These are phyloP conservation scores for Porcisia hertigi DNA, from an alignment of 208 protist species.

Conservation along the genomic window DNA sequence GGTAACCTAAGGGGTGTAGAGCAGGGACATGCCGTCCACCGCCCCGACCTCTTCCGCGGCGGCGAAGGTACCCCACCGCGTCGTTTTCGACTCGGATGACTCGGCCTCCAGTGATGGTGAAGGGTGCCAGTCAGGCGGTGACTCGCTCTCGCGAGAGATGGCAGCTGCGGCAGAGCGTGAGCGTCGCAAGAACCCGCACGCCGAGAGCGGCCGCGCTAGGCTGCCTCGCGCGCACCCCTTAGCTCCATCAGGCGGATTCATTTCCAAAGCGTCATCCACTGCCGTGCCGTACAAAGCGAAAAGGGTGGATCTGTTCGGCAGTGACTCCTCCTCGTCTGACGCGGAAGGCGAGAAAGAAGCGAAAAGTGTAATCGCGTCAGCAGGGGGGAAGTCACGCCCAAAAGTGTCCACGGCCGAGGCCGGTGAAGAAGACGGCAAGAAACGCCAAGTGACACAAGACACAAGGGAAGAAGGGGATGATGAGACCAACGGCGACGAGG, in stretches of 20 bases:
- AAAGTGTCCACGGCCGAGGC: not conserved
- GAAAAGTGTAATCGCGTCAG: not conserved
- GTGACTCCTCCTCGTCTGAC: conserved; percentile 24
- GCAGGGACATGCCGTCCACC: not conserved
- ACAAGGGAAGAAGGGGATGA: conserved; percentile 13
- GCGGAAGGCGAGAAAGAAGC: conserved; percentile 6
- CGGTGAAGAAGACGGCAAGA: not conserved
- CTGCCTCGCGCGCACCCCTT: conserved; percentile 31
- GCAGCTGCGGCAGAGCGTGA: conserved; percentile 46
- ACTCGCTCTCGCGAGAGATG: conserved; percentile 51
- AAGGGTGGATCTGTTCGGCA: conserved; percentile 39
- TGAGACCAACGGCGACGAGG: conserved; percentile 10
- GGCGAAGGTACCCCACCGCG: conserved; percentile 10
- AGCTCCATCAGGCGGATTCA: conserved; percentile 4
- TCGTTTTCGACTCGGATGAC: conserved; percentile 39
- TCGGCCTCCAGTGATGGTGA: conserved; percentile 31
- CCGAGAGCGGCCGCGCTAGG: conserved; percentile 49
- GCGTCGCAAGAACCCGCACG: conserved; percentile 70
- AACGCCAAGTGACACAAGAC: not conserved
- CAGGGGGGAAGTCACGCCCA: not conserved
- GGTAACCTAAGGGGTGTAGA: not conserved
- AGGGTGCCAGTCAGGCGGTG: conserved; percentile 3
- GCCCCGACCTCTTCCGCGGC: not conserved
- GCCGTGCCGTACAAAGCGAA: conserved; percentile 19
- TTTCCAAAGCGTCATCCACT: not conserved